Conservation (phyloP, 163 green algal genomes). For the Scenedesmus sp. region DNA sequence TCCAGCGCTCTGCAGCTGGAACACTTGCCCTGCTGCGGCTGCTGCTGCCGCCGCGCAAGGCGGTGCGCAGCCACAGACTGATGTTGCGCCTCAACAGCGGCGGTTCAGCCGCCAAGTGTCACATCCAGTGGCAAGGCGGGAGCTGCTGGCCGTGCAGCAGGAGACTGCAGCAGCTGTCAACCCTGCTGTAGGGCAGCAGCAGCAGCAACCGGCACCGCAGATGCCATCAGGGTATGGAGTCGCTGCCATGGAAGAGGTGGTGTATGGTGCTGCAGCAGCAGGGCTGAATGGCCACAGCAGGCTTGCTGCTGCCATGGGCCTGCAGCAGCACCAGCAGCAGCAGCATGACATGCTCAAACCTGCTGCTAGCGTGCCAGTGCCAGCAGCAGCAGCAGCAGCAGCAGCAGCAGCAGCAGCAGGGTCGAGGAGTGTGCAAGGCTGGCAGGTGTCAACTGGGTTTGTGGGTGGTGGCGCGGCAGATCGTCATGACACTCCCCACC, state of each 20-base stretch:
- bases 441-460: constrained; percentile 48
- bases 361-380: neutral
- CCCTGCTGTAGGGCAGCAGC: constrained; percentile 3
- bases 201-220: constrained; percentile 21
- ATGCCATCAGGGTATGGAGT: neutral
- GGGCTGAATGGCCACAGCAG: neutral
- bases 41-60: neutral
- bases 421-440: neutral
- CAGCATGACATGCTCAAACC: neutral
- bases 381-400: constrained; percentile 26
- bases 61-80: neutral
- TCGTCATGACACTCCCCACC: neutral
- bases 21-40: neutral
- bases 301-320: neutral
- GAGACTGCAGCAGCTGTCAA: neutral
- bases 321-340: constrained; percentile 30
- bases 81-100: neutral
- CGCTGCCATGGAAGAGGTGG: neutral
- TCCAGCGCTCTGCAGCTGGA: neutral
- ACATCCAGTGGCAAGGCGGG: neutral
- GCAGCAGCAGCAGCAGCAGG: neutral
- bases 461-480: neutral
- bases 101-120: neutral
- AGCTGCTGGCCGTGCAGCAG: neutral
- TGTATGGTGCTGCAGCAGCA: neutral